Base-by-base conservation (phyloP, 805 yeast species). In the Candida parachauliodes region DNA sequence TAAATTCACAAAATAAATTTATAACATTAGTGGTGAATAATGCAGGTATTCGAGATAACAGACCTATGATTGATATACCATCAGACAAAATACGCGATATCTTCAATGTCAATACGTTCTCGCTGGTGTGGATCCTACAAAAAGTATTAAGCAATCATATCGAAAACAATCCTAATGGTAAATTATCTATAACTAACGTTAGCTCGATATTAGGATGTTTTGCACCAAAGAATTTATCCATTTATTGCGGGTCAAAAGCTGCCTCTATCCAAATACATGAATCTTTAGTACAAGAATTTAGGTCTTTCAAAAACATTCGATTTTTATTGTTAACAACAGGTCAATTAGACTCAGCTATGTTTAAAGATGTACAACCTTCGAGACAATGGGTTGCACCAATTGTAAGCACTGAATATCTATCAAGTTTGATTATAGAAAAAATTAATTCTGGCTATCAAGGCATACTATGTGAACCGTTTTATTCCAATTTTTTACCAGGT, bases 211-310 rank as follows among this genome's bases (percentile, higher is more conserved):
- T 76, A 20, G 80, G 78, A 2, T 50, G 59, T 5, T 54, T 76
- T 7, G 76, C 76, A 2, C 80, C 82, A 0, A 56, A 50, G 35
- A 64, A 70, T 29, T 55, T 76, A 10, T 66, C 76, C 8, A 43
- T 69, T 3, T 76, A 76, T 49, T 59, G 77, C 1, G 74, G 76
- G 1, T 58, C 76, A 6, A 76, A 76, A 42, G 72, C 77, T 1
- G 71, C 76, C 0, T 42, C 62, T 17, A 50, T 62, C 8, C 69
- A 65, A 45, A 43, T 71, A 7, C 70, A 73, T 43, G 79, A 75
- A 44, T 60, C 74, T 1, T 37, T 76, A 20, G 42, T 62, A 3
- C 60, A 60, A 29, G 82, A 76, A 42, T 37, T 65, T 5, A 32
- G 32, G 2, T 42, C 41, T 2, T 33, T 34, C 24, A 51, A 61